Base-by-base conservation (phyloP, 2,329 filamentous ascomycete species). In the Plectosphaerella cucumerina region DNA sequence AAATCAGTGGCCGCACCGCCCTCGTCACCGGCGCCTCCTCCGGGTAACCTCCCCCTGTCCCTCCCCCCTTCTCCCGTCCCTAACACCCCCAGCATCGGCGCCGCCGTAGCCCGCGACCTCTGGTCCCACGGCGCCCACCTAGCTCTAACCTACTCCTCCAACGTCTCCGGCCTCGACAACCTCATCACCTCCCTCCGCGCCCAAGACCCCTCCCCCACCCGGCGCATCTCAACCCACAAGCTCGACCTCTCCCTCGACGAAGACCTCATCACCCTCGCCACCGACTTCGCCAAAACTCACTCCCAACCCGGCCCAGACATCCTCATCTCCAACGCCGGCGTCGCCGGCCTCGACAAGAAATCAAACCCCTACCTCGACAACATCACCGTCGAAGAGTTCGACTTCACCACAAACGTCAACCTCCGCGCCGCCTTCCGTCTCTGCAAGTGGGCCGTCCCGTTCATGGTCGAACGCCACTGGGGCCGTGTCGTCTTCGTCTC, bases 401-500 rank as follows among this genome's bases (percentile, higher is more conserved):
- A 87, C 60, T 70, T 80, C 59, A 86, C 80, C 5, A 67, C 86
- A 44, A 77, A 74, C 51, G 74, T 86, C 51, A 87, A 87, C 60
- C 69, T 85, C 41, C 73, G 81, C 34, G 80, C 84, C 6, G 77
- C 80, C 1, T 87, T 87, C 59, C 70, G 86, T 35, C 71, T 87
- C 0, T 73, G 76, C 8, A 84, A 86, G 64, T 73, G 80, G 6
- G 73, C 77, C 33, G 77, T 86, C 3, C 78, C 81, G 50, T 72
- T 77, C 51, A 87, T 87, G 84, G 75, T 77, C 53, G 62, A 66
- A 18, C 75, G 79, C 59, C 65, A 69, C 31, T 87, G 84, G 84
- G 84, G 84, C 3, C 72, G 84, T 5, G 81, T 87, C 59, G 71
- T 86, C 50, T 83, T 83, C 58, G 76, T 86, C 57, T 83, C 79